Conservation (phyloP, 1,139 yeast genomes). For the Fermentozyma sake region DNA sequence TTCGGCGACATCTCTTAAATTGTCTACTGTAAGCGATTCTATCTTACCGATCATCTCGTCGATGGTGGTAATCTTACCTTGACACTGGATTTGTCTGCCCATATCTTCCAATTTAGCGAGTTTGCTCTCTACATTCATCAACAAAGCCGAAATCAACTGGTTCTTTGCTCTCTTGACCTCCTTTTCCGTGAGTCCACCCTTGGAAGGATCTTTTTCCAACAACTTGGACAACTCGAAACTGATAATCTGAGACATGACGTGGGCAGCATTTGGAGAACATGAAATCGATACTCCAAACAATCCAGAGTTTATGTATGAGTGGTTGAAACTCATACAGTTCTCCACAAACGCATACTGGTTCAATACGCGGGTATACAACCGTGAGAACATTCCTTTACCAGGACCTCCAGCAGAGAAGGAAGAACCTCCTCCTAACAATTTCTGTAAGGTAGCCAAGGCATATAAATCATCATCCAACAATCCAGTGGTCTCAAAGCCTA, state of each 20-base stretch:
- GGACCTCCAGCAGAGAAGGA: conserved; percentile 99
- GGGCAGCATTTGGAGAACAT: conserved; percentile 83
- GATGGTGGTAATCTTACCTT: conserved; percentile 73
- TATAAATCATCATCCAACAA: conserved; percentile 83
- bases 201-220: conserved; percentile 49
- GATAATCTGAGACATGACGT: conserved; percentile 74
- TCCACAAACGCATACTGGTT: conserved; percentile 92
- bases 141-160: conserved; percentile 80
- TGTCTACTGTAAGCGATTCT: conserved; percentile 59
- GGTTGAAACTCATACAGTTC: conserved; percentile 83
- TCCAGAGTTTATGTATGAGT: conserved; percentile 87
- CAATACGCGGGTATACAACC: conserved; percentile 85
- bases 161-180: conserved; percentile 90
- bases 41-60: conserved; percentile 80
- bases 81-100: conserved; percentile 91
- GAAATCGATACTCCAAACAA: conserved; percentile 85
- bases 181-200: conserved; percentile 57
- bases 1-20: conserved; percentile 70
- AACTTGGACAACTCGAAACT: conserved; percentile 69
- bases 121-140: conserved; percentile 91
- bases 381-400: conserved; percentile 98
- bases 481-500: conserved; percentile 86
- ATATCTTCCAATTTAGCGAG: conserved; percentile 90
- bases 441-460: conserved; percentile 86
- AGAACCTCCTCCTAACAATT: conserved; percentile 95